Evolutionary conservation across 2,329 filamentous ascomycete genomes (phyloP).

Genomic region (Fusarium austroafricanum): DNA sequence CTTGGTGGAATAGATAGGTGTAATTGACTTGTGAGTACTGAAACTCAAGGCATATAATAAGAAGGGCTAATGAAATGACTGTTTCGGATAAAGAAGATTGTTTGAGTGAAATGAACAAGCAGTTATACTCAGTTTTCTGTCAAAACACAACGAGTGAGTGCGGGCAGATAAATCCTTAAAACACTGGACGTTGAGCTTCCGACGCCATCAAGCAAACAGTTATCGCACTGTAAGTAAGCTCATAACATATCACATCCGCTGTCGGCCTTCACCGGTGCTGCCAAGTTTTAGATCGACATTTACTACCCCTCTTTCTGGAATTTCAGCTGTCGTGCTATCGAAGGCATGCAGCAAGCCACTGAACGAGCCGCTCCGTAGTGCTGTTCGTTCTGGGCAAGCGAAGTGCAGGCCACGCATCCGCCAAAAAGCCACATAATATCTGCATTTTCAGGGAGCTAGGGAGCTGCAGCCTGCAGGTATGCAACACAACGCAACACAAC

Average conservation of each 20-base stretch:
- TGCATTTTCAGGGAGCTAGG: no score
- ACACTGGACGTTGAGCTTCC: neutral
- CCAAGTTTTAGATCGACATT: neutral
- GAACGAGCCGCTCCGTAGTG: neutral
- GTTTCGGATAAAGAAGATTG: rapidly evolving
- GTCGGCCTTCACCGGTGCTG: neutral
- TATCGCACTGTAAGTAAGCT: neutral
- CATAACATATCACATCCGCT: neutral
- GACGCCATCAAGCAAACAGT: neutral
- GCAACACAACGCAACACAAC: no score
- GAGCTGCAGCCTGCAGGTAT: no score
- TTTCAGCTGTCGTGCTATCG: neutral
- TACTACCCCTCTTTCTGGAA: neutral
- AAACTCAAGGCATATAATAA: rapidly evolving
- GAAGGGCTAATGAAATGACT: neutral
- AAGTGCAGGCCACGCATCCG: neutral
- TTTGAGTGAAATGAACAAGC: neutral
- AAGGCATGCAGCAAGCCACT: neutral
- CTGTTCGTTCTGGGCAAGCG: neutral
- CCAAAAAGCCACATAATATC: neutral
- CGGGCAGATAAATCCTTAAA: neutral
- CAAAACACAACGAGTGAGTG: neutral
- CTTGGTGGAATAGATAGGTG: neutral
- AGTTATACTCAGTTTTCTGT: neutral
- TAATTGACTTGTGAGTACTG: neutral